phyloP scores from a whole-genome alignment of 129 eudicot genomes.

The Saussurea involucrata region DNA sequence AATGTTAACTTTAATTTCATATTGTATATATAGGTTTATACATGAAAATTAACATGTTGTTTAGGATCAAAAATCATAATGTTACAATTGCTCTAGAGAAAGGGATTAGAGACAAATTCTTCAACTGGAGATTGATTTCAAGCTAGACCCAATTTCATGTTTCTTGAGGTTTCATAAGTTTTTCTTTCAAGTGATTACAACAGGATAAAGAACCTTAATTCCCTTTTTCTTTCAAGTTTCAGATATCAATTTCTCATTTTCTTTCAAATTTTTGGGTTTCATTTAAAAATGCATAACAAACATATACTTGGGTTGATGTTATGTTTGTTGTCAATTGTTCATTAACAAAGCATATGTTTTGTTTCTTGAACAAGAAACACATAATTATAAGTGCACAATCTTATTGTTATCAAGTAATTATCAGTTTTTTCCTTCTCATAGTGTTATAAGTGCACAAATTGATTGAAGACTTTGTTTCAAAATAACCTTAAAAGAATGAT shows the following conservation, averaged over 20 bases:
- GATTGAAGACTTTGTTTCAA: too few relatives aligned
- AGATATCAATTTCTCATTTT: background rate
- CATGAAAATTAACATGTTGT: too few relatives aligned
- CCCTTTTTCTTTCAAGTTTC: background rate
- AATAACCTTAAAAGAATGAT: too few relatives aligned
- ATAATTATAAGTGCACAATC: constrained; percentile 21
- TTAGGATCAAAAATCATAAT: too few relatives aligned
- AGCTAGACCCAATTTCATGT: background rate
- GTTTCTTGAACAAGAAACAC: constrained; percentile 15
- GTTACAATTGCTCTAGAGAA: background rate
- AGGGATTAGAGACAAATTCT: background rate
- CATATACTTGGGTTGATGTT: constrained; percentile 1
- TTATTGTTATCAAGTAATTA: constrained; percentile 18
- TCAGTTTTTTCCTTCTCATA: constrained; percentile 11
- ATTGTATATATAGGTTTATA: too few relatives aligned
- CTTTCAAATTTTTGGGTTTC: constrained; percentile 5
- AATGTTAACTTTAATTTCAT: too few relatives aligned
- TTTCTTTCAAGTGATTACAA: background rate
- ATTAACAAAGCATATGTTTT: constrained; percentile 11
- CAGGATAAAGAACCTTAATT: background rate
- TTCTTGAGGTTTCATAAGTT: background rate
- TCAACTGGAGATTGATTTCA: too few relatives aligned
- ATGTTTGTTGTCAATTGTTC: background rate
- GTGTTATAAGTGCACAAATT: too few relatives aligned
- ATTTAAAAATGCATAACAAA: background rate